phyloP scores from a whole-genome alignment of 2,329 filamentous ascomycete species.

The Zalaria obscura region DNA sequence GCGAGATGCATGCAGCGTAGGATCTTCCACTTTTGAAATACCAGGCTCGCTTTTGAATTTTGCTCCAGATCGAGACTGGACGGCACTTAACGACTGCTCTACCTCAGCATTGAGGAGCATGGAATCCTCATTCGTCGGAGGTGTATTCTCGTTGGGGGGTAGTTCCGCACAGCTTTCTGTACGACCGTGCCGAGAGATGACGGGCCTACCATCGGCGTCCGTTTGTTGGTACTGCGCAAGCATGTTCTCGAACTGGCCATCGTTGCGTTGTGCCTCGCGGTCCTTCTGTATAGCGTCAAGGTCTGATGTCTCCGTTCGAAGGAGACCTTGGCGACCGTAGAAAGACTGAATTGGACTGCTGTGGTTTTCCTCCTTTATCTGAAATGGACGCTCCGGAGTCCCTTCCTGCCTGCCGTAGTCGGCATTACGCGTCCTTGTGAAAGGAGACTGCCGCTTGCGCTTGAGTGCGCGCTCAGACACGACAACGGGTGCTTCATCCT shows the following conservation, averaged over 20 bases:
- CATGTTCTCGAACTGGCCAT: slow-evolving; percentile 6
- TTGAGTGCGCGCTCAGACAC: slow-evolving; percentile 29
- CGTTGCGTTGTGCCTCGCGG: slow-evolving; percentile 19
- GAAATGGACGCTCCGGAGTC: slow-evolving; percentile 12
- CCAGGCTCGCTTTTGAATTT: too few species aligned
- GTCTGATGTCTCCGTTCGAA: slow-evolving; percentile 27
- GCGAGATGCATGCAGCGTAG: neutral
- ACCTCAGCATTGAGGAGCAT: too few species aligned
- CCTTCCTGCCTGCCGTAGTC: slow-evolving; percentile 11
- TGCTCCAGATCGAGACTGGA: too few species aligned
- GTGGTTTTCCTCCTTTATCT: slow-evolving; percentile 24
- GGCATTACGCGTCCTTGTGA: slow-evolving; percentile 1
- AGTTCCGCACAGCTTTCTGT: too few species aligned
- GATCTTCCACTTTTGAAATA: too few species aligned
- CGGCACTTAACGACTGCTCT: too few species aligned
- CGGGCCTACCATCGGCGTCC: too few species aligned
- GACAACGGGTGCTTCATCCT: slow-evolving; percentile 27
- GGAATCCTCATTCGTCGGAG: too few species aligned
- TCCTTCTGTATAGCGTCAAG: slow-evolving; percentile 23
- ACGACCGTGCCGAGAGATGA: too few species aligned
- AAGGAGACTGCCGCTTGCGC: slow-evolving; percentile 20
- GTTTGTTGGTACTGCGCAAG: slow-evolving; percentile 3
- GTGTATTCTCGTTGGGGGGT: too few species aligned
- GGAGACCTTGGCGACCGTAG: slow-evolving; percentile 8
- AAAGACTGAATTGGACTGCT: slow-evolving; percentile 18